Percentiles rank a stretch among this genome's conserved stretches.
These are phyloP conservation scores for Aspergillus novoparasiticus DNA, from an alignment of 2,329 filamentous ascomycete species.

Conservation along the genomic window DNA sequence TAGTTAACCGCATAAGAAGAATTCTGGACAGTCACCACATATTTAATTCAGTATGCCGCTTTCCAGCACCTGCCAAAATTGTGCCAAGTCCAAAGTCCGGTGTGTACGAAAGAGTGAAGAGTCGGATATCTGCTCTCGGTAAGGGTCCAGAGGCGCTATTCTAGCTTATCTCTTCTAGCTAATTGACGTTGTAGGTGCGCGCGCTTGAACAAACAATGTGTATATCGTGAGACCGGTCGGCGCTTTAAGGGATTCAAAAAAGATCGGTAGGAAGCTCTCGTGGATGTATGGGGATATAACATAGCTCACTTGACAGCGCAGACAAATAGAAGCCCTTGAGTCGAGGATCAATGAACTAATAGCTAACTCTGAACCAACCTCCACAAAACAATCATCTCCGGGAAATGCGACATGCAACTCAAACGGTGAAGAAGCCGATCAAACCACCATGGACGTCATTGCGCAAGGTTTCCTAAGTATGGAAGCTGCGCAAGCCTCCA, in stretches of 20 bases:
- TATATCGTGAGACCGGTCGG: constrained; percentile 38
- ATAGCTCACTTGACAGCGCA: constrained; percentile 15
- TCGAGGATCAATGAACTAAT: constrained; percentile 20
- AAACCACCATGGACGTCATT: constrained; percentile 19
- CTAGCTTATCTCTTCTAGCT: neutral
- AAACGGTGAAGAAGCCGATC: neutral
- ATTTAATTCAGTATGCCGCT: neutral
- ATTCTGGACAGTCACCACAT: fast-evolving
- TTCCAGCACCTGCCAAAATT: constrained; percentile 21
- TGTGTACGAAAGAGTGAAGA: constrained; percentile 18
- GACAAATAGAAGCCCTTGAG: constrained; percentile 41
- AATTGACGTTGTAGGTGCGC: constrained; percentile 29
- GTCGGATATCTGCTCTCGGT: constrained; percentile 21
- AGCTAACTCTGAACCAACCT: neutral
- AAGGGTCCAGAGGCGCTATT: neutral
- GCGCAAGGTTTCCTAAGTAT: constrained; percentile 18
- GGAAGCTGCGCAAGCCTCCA: constrained; percentile 23
- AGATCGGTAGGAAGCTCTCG: constrained; percentile 30
- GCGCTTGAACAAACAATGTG: constrained; percentile 40
- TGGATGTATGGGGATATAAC: neutral
- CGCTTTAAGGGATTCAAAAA: constrained; percentile 39
- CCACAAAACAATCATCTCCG: neutral
- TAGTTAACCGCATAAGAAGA: no score
- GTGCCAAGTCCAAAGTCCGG: constrained; percentile 26
- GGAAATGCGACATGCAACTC: neutral